Evolutionary conservation across 192 early-diverging fungal species (phyloP).

Genomic region (Backusella westeae): DNA sequence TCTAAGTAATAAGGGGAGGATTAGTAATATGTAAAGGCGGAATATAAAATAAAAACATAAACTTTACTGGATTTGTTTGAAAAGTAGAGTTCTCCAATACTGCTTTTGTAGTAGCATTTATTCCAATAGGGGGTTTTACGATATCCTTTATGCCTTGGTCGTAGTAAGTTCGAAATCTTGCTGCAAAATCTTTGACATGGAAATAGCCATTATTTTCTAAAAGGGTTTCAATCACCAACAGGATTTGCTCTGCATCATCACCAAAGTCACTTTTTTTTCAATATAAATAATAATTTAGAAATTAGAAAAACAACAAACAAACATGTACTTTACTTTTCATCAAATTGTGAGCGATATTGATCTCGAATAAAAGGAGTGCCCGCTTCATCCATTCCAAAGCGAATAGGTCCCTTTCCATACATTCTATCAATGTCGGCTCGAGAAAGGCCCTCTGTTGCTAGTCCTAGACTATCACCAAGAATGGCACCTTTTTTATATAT

Average conservation of each 20-base stretch:
- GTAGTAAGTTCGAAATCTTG: constrained; percentile 49
- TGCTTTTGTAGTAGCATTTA: constrained; percentile 49
- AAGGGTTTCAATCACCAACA: constrained; percentile 55
- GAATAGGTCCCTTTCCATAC: constrained; percentile 60
- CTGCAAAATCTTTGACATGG: constrained; percentile 48
- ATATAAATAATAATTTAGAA: neutral
- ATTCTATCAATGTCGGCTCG: constrained; percentile 34
- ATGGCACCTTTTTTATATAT: constrained; percentile 43
- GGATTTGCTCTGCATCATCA: constrained; percentile 59
- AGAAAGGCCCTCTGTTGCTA: constrained; percentile 64
- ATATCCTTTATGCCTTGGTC: constrained; percentile 49
- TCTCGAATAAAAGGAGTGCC: constrained; percentile 30
- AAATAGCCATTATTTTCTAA: constrained; percentile 47
- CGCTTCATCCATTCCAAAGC: constrained; percentile 50
- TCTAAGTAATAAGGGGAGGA: neutral
- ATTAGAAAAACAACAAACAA: neutral
- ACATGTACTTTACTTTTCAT: constrained; percentile 35
- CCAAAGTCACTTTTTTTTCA: constrained; percentile 29
- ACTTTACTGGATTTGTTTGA: constrained; percentile 41
- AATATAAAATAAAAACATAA: constrained; percentile 3
- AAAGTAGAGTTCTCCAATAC: constrained; percentile 48
- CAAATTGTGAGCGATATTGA: constrained; percentile 22
- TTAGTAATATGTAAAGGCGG: constrained; percentile 11
- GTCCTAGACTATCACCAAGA: constrained; percentile 60
- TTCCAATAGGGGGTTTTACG: constrained; percentile 55